phyloP scores from a whole-genome alignment of 164 flowering plant genomes.

The Chimonanthus praecox region DNA sequence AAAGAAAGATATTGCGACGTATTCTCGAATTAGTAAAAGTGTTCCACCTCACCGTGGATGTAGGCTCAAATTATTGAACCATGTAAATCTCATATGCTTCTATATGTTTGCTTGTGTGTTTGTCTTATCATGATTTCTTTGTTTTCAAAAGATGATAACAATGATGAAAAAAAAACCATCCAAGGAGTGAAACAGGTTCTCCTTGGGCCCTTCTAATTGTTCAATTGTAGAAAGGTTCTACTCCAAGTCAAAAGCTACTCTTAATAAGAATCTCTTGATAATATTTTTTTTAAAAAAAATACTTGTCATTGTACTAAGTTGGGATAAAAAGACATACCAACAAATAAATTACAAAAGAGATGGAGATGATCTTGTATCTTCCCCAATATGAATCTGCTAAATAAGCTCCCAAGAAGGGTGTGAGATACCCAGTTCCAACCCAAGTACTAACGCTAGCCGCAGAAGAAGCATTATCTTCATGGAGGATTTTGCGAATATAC shows the following conservation, averaged over 20 bases:
- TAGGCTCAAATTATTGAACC: no score
- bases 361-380: slow-evolving; percentile 66
- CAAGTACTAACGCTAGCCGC: slow-evolving; percentile 66
- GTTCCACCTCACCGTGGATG: no score
- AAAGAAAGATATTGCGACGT: no score
- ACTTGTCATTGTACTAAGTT: no score
- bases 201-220: neutral
- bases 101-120: no score
- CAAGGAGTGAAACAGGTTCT: neutral
- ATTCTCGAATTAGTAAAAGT: no score
- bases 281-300: no score
- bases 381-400: slow-evolving; percentile 78
- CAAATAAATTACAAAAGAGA: slow-evolving; percentile 52
- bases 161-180: no score
- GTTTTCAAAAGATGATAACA: no score
- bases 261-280: neutral
- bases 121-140: no score
- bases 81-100: no score
- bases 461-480: slow-evolving; percentile 60
- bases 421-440: slow-evolving; percentile 64
- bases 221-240: neutral
- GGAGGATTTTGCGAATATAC: slow-evolving; percentile 50
- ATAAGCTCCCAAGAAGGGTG: slow-evolving; percentile 69
- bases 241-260: neutral
- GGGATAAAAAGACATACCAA: slow-evolving; percentile 27